Evolutionary conservation across 495 filamentous ascomycete genomes (phyloP).

Genomic region (Lasiosphaeris hirsuta): DNA sequence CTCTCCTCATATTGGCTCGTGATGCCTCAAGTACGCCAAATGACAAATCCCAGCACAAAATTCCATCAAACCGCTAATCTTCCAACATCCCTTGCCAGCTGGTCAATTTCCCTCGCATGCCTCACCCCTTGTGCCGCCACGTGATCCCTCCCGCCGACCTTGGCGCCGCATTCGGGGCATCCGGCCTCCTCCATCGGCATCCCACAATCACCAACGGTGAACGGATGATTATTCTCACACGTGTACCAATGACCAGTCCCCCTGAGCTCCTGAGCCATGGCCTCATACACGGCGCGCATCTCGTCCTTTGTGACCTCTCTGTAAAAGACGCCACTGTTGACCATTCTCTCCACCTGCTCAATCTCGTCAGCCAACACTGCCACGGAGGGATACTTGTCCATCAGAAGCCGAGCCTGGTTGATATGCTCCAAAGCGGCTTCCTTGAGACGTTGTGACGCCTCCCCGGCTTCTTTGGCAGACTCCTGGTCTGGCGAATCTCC

Average conservation of each 20-base stretch:
- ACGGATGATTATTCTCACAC: conserved; percentile 40
- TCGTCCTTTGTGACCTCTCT: conserved; percentile 29
- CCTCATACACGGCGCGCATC: conserved; percentile 26
- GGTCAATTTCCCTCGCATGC: conserved; percentile 5
- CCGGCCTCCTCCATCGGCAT: conserved; percentile 59
- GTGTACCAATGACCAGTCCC: conserved; percentile 38
- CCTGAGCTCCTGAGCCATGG: conserved; percentile 27
- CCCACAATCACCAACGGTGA: conserved; percentile 72
- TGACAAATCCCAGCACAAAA: too few species aligned
- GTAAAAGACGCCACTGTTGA: conserved; percentile 57
- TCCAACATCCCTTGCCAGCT: neutral
- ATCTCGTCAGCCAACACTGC: conserved; percentile 3
- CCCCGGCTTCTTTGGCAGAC: too few species aligned
- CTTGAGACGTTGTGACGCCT: conserved; percentile 7
- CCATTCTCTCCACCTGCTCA: conserved; percentile 10
- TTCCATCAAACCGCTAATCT: neutral
- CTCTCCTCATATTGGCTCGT: too few species aligned
- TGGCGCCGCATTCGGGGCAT: conserved; percentile 64
- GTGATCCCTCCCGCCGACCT: conserved; percentile 61
- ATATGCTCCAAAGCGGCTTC: conserved; percentile 4
- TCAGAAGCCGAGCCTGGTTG: neutral
- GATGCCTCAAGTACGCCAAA: too few species aligned
- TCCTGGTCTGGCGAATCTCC: neutral
- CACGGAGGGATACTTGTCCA: conserved; percentile 4
- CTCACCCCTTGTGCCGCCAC: conserved; percentile 40